Conservation (phyloP, 768 basidiomycete species). For the Coprinopsis strossmayeri region DNA sequence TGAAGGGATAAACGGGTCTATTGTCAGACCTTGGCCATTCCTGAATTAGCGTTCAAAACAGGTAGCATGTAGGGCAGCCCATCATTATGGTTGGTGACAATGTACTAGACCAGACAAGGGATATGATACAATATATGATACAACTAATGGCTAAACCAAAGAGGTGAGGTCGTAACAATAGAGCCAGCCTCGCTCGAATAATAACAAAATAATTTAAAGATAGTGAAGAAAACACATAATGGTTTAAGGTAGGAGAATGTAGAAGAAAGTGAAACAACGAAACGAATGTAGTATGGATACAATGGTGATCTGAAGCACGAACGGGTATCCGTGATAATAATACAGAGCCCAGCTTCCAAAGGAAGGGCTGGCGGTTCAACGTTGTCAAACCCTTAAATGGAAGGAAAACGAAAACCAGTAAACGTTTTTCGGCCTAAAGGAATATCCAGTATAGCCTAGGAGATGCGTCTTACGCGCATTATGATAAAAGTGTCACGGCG, state of each 20-base stretch:
- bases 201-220: not conserved
- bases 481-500: not conserved
- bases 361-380: not conserved
- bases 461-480: constrained; percentile 9
- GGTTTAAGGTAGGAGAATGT: constrained; percentile 3
- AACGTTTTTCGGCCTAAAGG: not conserved
- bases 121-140: not conserved
- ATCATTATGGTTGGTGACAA: too few species aligned
- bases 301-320: not conserved
- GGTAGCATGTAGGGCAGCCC: too few species aligned
- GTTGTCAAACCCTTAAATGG: constrained; percentile 1
- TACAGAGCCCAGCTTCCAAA: not conserved
- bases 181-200: too few species aligned
- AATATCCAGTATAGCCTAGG: constrained; percentile 5
- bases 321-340: not conserved
- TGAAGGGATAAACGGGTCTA: too few species aligned
- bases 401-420: constrained; percentile 1
- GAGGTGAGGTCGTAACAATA: not conserved
- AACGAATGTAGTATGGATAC: constrained; percentile 5
- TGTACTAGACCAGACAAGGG: not conserved
- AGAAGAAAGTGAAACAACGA: constrained; percentile 3
- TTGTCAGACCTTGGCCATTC: too few species aligned
- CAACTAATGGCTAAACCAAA: not conserved
- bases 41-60: too few species aligned
- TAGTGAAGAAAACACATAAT: not conserved